phyloP scores from a whole-genome alignment of 192 early-diverging fungal species.

The Lobosporangium transversale region DNA sequence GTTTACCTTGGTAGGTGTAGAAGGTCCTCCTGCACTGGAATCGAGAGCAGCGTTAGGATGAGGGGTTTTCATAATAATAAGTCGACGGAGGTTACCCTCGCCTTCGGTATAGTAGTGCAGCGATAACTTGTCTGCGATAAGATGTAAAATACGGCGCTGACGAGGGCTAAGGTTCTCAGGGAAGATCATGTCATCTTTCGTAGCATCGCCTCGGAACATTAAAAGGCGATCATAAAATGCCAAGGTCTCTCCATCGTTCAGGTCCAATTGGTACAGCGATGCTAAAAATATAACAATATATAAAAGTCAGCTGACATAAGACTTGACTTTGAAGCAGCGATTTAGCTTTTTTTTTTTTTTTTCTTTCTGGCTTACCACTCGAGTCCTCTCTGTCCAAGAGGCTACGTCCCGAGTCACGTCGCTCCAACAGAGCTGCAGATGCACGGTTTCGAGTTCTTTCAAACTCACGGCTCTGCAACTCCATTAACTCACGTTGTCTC shows the following conservation, averaged over 20 bases:
- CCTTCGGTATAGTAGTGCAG: slow-evolving; percentile 62
- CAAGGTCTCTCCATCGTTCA: slow-evolving; percentile 77
- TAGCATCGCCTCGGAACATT: slow-evolving; percentile 75
- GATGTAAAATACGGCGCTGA: slow-evolving; percentile 69
- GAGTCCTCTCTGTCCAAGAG: slow-evolving; percentile 42
- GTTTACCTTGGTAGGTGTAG: slow-evolving; percentile 29
- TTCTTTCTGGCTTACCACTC: no score
- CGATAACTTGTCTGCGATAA: slow-evolving; percentile 78
- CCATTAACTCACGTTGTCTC: slow-evolving; percentile 40
- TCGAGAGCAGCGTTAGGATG: slow-evolving; percentile 18
- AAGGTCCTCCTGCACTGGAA: background rate
- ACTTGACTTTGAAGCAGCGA: no score
- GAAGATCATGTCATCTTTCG: slow-evolving; percentile 72
- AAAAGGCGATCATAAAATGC: slow-evolving; percentile 77
- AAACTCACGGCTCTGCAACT: slow-evolving; percentile 42
- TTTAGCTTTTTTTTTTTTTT: no score
- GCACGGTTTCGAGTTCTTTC: slow-evolving; percentile 36
- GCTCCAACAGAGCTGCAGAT: slow-evolving; percentile 34
- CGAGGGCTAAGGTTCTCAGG: slow-evolving; percentile 66
- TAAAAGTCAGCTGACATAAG: slow-evolving; percentile 3
- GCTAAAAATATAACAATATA: slow-evolving; percentile 6
- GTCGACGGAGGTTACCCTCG: slow-evolving; percentile 57
- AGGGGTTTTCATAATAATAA: slow-evolving; percentile 53
- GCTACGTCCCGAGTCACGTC: slow-evolving; percentile 46
- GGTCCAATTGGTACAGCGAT: slow-evolving; percentile 61